phyloP scores from a whole-genome alignment of 768 basidiomycete species.

The Amanita exitialis region DNA sequence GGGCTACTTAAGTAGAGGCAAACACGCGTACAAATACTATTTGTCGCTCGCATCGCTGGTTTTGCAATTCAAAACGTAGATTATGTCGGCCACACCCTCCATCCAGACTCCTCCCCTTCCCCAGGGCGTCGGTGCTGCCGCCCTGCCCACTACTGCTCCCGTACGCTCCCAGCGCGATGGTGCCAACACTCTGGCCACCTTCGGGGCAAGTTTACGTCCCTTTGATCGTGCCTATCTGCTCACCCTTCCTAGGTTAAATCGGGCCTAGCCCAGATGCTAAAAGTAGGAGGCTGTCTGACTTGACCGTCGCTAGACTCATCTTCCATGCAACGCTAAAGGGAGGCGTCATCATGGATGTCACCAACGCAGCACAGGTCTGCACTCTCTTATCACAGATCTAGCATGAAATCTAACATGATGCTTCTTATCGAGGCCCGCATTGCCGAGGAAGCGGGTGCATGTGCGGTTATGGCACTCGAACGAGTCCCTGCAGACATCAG shows the following conservation, averaged over 20 bases:
- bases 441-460: slow-evolving; percentile 95
- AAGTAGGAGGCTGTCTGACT: slow-evolving; percentile 34
- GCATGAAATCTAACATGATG: background rate
- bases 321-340: slow-evolving; percentile 33
- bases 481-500: slow-evolving; percentile 95
- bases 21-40: background rate
- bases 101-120: slow-evolving; percentile 24
- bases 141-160: slow-evolving; percentile 39
- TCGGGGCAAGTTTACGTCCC: slow-evolving; percentile 38
- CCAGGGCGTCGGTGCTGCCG: slow-evolving; percentile 29
- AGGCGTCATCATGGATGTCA: slow-evolving; percentile 93
- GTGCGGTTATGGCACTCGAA: slow-evolving; percentile 96
- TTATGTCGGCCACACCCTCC: slow-evolving; percentile 14
- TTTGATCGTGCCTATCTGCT: slow-evolving; percentile 5
- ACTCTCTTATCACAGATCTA: background rate
- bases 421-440: slow-evolving; percentile 64
- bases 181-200: slow-evolving; percentile 51
- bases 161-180: slow-evolving; percentile 42
- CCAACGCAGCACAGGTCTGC: slow-evolving; percentile 55
- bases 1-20: background rate
- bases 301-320: slow-evolving; percentile 1
- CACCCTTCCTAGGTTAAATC: slow-evolving; percentile 59
- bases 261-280: slow-evolving; percentile 94
- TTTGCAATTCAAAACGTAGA: background rate
- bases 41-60: background rate